phyloP scores from a whole-genome alignment of 2,329 filamentous ascomycete species.

The Sclerotinia minor region DNA sequence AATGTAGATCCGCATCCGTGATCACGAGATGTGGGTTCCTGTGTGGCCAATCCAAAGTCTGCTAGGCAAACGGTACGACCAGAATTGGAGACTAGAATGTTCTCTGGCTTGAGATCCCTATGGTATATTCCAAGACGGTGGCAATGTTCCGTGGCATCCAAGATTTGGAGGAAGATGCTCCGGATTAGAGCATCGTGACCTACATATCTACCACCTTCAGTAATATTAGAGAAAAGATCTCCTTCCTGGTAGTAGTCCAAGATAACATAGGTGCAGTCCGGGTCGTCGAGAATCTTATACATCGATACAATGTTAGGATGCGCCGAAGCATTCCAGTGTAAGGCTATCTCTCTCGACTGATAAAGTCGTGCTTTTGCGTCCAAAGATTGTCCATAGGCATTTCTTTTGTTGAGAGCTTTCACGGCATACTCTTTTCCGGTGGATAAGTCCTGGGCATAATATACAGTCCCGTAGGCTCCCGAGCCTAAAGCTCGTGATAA shows the following conservation, averaged over 20 bases:
- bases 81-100: conserved; percentile 86
- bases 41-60: conserved; percentile 94
- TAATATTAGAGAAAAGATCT: conserved; percentile 96
- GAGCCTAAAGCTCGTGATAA: conserved; percentile 84
- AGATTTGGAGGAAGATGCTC: conserved; percentile 86
- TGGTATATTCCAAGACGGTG: conserved; percentile 94
- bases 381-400: conserved; percentile 66
- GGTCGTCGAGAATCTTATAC: conserved; percentile 87
- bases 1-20: conserved; percentile 98
- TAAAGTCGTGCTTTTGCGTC: conserved; percentile 85
- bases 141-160: conserved; percentile 96
- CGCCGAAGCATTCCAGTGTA: conserved; percentile 85
- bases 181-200: conserved; percentile 87
- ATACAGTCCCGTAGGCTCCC: conserved; percentile 95
- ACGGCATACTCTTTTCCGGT: conserved; percentile 78
- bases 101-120: conserved; percentile 96
- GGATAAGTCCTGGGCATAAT: conserved; percentile 80
- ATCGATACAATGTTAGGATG: conserved; percentile 94
- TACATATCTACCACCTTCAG: conserved; percentile 88
- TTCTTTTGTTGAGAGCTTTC: conserved; percentile 93
- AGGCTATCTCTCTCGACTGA: conserved; percentile 87
- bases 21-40: conserved; percentile 80
- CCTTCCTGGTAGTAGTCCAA: conserved; percentile 97
- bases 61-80: conserved; percentile 92
- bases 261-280: conserved; percentile 92